Conservation (phyloP, 169 alveolate genomes). For the Cryptosporidium ubiquitum region DNA sequence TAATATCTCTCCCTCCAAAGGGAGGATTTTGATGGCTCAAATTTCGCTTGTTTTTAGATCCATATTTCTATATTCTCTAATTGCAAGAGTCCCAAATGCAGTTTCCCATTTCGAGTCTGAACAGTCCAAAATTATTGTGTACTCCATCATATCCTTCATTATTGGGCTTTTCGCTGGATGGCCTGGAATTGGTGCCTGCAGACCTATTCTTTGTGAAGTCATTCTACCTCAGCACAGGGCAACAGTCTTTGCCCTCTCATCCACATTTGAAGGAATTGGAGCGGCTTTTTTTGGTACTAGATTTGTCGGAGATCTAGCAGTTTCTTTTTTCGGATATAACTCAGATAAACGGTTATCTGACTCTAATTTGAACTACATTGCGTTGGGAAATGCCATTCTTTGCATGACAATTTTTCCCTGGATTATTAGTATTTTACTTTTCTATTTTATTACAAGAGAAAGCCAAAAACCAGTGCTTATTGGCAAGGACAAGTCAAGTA, state of each 20-base stretch:
- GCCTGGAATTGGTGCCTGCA: conserved; percentile 73
- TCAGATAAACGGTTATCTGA: background rate
- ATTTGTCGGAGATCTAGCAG: conserved; percentile 58
- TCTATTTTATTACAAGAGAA: conserved; percentile 26
- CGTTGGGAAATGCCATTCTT: conserved; percentile 68
- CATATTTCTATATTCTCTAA: conserved; percentile 7
- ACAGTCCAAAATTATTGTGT: background rate
- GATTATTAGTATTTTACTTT: conserved; percentile 31
- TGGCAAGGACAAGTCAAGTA: conserved; percentile 3
- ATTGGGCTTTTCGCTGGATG: conserved; percentile 65
- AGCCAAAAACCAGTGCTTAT: background rate
- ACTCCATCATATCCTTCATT: conserved; percentile 26
- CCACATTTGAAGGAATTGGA: conserved; percentile 57
- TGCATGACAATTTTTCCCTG: conserved; percentile 66
- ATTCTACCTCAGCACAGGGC: conserved; percentile 68
- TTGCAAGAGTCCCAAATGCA: conserved; percentile 21
- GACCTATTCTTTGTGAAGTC: conserved; percentile 57
- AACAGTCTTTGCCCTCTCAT: conserved; percentile 66
- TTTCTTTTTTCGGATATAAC: conserved; percentile 31
- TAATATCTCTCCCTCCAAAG: conserved; percentile 46
- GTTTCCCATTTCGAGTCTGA: conserved; percentile 11
- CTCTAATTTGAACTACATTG: conserved; percentile 2
- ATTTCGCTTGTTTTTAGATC: conserved; percentile 43
- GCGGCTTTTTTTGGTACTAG: conserved; percentile 69
- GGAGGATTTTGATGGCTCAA: conserved; percentile 66